These are phyloP conservation scores for Pseudogymnoascus verrucosus DNA, from an alignment of 2,329 filamentous ascomycete genomes.

Conservation along the genomic window DNA sequence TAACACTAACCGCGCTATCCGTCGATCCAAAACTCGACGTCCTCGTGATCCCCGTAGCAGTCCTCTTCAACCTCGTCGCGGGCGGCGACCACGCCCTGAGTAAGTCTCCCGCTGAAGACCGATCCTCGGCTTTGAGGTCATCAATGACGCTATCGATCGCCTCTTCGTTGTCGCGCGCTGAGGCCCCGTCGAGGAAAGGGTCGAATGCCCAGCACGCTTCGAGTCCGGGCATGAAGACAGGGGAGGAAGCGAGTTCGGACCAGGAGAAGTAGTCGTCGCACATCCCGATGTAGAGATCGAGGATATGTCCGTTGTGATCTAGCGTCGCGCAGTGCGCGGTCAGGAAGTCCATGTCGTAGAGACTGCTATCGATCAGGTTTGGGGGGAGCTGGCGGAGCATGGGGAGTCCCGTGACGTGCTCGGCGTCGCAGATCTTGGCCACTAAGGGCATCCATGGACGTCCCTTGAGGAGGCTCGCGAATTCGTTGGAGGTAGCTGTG, in stretches of 20 bases:
- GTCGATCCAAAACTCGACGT: constrained; percentile 38
- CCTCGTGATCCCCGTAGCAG: constrained; percentile 44
- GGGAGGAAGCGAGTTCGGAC: constrained; percentile 38
- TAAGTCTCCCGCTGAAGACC: constrained; percentile 41
- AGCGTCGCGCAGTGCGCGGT: constrained; percentile 47
- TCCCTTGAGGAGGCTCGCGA: constrained; percentile 41
- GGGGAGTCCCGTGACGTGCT: constrained; percentile 45
- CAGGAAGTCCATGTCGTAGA: constrained; percentile 45
- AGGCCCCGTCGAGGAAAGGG: constrained; percentile 37
- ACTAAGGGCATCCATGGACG: constrained; percentile 51
- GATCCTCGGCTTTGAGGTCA: constrained; percentile 9
- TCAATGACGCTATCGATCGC: constrained; percentile 17
- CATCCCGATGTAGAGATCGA: constrained; percentile 54
- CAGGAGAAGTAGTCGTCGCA: constrained; percentile 46
- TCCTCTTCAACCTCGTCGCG: constrained; percentile 37
- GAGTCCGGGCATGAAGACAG: constrained; percentile 43
- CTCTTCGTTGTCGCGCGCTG: constrained; percentile 26
- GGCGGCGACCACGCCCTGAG: constrained; percentile 21
- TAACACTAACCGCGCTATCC: constrained; percentile 18
- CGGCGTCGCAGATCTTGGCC: constrained; percentile 49
- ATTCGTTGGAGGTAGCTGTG: constrained; percentile 41
- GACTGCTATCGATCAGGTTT: constrained; percentile 31
- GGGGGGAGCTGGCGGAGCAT: constrained; percentile 49
- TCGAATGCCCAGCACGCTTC: constrained; percentile 49
- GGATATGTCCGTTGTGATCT: constrained; percentile 45